Evolutionary conservation across 176 grass and related monocot species (phyloP), one percentile per base, ranked within the genome.

Genomic region (Zoysia japonica): DNA sequence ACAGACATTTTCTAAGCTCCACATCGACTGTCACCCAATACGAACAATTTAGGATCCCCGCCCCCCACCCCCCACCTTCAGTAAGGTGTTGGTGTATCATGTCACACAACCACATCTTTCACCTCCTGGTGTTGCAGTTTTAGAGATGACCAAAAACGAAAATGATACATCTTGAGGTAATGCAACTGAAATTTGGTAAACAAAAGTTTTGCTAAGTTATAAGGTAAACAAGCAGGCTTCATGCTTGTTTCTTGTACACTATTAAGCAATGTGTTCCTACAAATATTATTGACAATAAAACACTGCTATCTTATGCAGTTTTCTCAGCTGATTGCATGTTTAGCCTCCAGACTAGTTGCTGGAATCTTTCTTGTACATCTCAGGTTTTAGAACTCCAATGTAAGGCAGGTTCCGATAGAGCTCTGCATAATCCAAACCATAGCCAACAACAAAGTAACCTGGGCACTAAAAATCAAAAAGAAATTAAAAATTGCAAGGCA

Each of bases 351-450:
- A 65, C 67, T 82, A 88, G 68, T 85, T 82, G 78, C 72, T 71
- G 74, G 41, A 36, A 56, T 89, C 42, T 64, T 92, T 91, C 62
- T 74, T 80, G 82, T 94, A 97, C 48, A 87, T 88, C 76, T 94
- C 84, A 8, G 87, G 83, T 76, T 97, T 94, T 13, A 97, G 89
- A 76, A 94, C 89, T 59, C 95, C 92, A 40, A 98, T 37, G 76
- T 83, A 94, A 45, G 96, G 96, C 75, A 98, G 75, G 73, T 94
- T 97, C 39, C 94, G 88, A 66, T 98, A 98, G 43, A 94, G 84
- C 76, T 98, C 96, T 1, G 78, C 89, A 65, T 89, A 93, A 92
- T 94, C 96, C 88, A 94, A 86, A 85, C 96, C 96, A 66, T 98
- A 98, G 47, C 96, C 92, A 56, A 98, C 95, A 53, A 98, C 92